These are phyloP conservation scores for Blastobotrys mokoenaii DNA, from an alignment of 805 yeast genomes.

Conservation along the genomic window DNA sequence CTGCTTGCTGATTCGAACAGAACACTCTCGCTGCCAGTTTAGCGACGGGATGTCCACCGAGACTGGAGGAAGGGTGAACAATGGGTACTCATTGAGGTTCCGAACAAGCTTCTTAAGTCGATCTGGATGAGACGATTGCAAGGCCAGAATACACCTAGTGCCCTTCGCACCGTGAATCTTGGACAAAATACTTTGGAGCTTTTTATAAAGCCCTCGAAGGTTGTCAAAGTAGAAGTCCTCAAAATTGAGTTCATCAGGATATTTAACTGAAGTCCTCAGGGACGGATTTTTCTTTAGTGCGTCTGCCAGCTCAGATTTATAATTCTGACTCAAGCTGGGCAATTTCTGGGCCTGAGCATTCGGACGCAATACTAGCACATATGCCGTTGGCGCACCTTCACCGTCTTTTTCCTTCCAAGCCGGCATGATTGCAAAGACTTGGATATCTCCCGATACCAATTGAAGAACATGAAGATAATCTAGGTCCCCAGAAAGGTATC, in stretches of 20 bases:
- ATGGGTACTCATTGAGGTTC: constrained; percentile 50
- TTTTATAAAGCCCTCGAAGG: constrained; percentile 45
- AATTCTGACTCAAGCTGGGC: constrained; percentile 46
- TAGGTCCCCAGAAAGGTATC: constrained; percentile 51
- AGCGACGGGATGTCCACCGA: constrained; percentile 50
- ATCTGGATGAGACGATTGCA: constrained; percentile 59
- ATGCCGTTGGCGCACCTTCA: constrained; percentile 25
- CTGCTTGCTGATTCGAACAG: constrained; percentile 59
- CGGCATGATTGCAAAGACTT: constrained; percentile 58
- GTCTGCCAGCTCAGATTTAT: constrained; percentile 36
- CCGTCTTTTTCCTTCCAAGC: constrained; percentile 40
- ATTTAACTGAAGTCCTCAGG: background rate
- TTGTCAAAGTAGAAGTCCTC: constrained; percentile 49
- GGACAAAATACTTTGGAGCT: constrained; percentile 44
- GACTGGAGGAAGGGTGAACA: constrained; percentile 34
- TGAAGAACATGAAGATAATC: constrained; percentile 61
- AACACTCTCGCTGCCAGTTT: constrained; percentile 69
- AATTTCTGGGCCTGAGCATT: constrained; percentile 56
- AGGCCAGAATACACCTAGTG: constrained; percentile 50
- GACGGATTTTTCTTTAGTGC: background rate
- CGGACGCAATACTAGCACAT: constrained; percentile 59
- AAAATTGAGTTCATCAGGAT: constrained; percentile 32
- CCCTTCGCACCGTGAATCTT: constrained; percentile 59
- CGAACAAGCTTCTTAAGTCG: constrained; percentile 42
- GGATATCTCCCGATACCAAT: constrained; percentile 63